Base-by-base conservation (phyloP, 805 yeast species). In the Yamadazyma philogaea region DNA sequence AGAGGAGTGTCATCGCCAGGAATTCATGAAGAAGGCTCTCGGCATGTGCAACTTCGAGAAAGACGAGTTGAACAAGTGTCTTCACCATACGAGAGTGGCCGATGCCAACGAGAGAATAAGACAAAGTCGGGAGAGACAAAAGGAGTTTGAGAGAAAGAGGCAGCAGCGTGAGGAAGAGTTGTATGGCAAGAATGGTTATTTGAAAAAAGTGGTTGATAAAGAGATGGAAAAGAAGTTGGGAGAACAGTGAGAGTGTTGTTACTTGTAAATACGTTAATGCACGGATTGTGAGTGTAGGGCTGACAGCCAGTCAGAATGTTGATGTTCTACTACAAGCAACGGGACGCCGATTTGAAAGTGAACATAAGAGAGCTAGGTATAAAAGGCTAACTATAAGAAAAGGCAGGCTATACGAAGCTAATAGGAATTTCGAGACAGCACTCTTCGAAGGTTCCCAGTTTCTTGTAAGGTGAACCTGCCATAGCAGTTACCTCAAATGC, bases 21-120 rank as follows among this genome's bases (percentile, higher is more conserved):
- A 81, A 42, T 84, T 81, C 51, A 52, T 84, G 46, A 74, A 78
- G 50, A 79, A 85, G 59, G 81, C 86, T 6, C 68, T 87, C 51
- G 98, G 98, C 20, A 71, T 78, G 45, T 91, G 99, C 66, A 87
- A 88, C 63, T 80, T 81, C 40, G 82, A 84, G 54, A 89, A 89
- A 55, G 87, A 84, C 48, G 90, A 85, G 39, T 72, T 93, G 40
- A 66, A 84, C 27, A 69, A 78, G 55, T 91, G 99, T 64, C 70
- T 95, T 18, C 93, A 88, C 56, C 79, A 78, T 41, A 85, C 91
- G 6, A 75, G 96, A 58, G 58, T 79, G 11, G 74, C 74, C 21
- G 79, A 78, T 26, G 83, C 81, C 57, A 79, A 75, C 55, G 80
- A 70, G 46, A 76, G 70, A 56, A 78, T 67, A 51, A 57, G 64